A percentile compares a stretch with the other conserved stretches of the same genome.
Conservation (phyloP, 2,329 filamentous ascomycete genomes). For the Epichloe baconii region DNA sequence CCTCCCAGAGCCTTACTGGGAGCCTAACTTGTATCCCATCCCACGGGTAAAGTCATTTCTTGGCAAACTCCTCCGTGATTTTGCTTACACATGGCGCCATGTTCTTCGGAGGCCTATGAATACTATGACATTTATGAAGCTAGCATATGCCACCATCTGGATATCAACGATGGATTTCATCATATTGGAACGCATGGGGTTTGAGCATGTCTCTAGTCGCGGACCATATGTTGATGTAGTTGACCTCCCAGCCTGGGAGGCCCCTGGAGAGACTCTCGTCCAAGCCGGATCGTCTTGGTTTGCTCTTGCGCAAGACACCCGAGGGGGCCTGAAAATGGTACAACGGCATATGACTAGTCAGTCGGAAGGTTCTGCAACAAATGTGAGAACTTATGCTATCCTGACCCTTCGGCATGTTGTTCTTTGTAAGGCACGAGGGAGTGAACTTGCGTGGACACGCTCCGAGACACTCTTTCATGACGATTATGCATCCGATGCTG, state of each 20-base stretch:
- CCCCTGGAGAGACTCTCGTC: constrained; percentile 4
- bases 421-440: constrained; percentile 5
- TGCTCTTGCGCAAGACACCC: constrained; percentile 5
- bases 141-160: constrained; percentile 10
- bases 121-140: constrained; percentile 7
- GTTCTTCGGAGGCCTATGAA: constrained; percentile 9
- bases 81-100: constrained; percentile 12
- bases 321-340: constrained; percentile 8
- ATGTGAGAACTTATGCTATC: constrained; percentile 7
- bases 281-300: constrained; percentile 10
- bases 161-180: constrained; percentile 9
- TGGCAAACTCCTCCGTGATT: constrained; percentile 8
- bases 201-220: constrained; percentile 7
- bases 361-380: background rate
- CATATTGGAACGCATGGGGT: constrained; percentile 5
- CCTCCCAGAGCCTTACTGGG: constrained; percentile 8
- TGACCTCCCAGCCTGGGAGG: constrained; percentile 10
- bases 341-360: constrained; percentile 6
- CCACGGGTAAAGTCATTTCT: constrained; percentile 7
- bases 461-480: constrained; percentile 7
- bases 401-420: constrained; percentile 7
- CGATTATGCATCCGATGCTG: constrained; percentile 2
- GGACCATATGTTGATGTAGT: constrained; percentile 7
- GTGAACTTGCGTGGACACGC: constrained; percentile 4
- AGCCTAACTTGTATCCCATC: constrained; percentile 2